These are phyloP conservation scores for Fusarium compactum DNA, from an alignment of 2,329 filamentous ascomycete genomes.

Conservation along the genomic window DNA sequence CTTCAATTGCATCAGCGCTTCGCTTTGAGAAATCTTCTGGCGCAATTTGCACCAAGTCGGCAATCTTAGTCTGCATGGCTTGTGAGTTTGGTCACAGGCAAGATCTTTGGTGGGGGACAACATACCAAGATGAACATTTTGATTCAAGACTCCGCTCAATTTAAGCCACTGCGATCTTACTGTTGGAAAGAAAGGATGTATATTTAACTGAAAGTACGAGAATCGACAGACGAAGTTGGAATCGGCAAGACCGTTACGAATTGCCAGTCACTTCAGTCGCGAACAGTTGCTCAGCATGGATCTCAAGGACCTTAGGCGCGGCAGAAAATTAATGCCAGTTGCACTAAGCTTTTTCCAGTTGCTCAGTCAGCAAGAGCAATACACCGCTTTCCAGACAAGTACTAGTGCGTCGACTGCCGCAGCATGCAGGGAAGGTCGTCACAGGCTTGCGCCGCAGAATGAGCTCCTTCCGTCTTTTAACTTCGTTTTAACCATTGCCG, in stretches of 20 bases:
- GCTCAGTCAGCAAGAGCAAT: neutral
- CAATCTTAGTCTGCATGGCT: constrained; percentile 80
- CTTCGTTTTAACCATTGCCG: constrained; percentile 16
- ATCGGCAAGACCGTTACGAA: neutral
- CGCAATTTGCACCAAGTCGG: constrained; percentile 92
- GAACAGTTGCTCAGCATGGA: constrained; percentile 5
- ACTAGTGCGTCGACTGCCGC: constrained; percentile 11
- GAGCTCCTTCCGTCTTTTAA: constrained; percentile 29
- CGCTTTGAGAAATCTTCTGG: constrained; percentile 89
- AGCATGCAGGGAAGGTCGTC: constrained; percentile 37
- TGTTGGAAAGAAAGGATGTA: neutral
- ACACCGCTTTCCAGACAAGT: constrained; percentile 19
- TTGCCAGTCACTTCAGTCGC: constrained; percentile 6
- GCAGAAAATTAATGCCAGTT: constrained; percentile 43
- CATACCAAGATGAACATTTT: constrained; percentile 66
- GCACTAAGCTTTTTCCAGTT: constrained; percentile 8
- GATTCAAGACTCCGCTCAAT: neutral
- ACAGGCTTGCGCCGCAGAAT: constrained; percentile 10
- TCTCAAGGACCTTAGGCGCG: constrained; percentile 21
- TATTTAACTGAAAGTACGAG: neutral
- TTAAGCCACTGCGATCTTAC: neutral
- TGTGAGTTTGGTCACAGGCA: constrained; percentile 23
- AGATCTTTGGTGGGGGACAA: constrained; percentile 21
- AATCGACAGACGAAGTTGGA: constrained; percentile 6
- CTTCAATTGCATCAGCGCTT: constrained; percentile 87